Percentiles rank a stretch among this genome's conserved stretches.
Evolutionary conservation across 331 rosid species (phyloP).

Genomic region (Saraca asoca): DNA sequence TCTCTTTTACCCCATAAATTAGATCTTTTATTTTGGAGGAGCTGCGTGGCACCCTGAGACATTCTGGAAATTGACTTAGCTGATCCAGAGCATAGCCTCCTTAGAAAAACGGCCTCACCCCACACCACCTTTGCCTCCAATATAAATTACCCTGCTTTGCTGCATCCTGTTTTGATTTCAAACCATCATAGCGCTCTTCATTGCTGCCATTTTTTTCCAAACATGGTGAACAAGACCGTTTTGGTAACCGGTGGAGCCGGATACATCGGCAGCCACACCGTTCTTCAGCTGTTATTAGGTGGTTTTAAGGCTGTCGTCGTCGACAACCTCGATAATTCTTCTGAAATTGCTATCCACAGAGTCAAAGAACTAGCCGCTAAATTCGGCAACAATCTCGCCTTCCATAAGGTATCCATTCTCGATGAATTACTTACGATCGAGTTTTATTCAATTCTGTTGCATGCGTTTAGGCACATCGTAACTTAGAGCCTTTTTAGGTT

Average conservation of each 20-base stretch:
- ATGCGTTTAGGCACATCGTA: background rate
- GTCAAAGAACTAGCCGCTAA: constrained; percentile 81
- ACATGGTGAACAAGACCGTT: constrained; percentile 52
- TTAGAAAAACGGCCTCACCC: constrained; percentile 39
- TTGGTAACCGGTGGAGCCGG: constrained; percentile 98
- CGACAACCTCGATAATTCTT: constrained; percentile 90
- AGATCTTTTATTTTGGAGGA: too few species aligned
- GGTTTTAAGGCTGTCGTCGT: constrained; percentile 74
- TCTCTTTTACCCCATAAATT: too few species aligned
- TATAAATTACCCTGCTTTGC: constrained; percentile 35
- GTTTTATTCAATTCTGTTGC: constrained; percentile 8
- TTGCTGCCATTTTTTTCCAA: constrained; percentile 3
- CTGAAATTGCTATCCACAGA: constrained; percentile 53
- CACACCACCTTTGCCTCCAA: constrained; percentile 24
- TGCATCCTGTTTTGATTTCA: constrained; percentile 4
- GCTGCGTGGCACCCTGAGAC: too few species aligned
- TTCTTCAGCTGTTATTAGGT: constrained; percentile 78
- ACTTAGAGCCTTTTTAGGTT: constrained; percentile 6
- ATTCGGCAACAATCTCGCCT: constrained; percentile 66
- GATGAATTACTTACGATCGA: background rate
- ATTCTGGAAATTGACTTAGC: too few species aligned
- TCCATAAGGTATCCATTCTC: constrained; percentile 63
- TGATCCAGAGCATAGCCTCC: too few species aligned
- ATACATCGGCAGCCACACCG: constrained; percentile 94
- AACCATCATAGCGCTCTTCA: background rate